Evolutionary conservation across 1,284 basidiomycete genomes (phyloP).

Genomic region (Kwoniella shivajii): DNA sequence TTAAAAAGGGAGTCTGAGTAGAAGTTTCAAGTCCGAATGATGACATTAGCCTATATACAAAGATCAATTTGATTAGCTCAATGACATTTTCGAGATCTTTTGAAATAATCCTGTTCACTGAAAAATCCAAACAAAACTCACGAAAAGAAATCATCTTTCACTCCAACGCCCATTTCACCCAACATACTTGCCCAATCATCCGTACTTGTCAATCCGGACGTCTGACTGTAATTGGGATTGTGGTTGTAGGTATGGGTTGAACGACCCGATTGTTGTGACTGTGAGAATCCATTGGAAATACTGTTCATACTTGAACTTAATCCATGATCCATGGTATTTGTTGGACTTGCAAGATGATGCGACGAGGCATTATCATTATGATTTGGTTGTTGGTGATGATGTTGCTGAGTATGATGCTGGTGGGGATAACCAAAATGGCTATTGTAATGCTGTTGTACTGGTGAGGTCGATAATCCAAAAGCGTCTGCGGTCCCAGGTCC

Average conservation of each 20-base stretch:
- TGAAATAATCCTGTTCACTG: no score
- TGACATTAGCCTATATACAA: constrained; percentile 16
- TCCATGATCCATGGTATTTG: not conserved
- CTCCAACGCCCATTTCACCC: constrained; percentile 22
- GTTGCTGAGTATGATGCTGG: no score
- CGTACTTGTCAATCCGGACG: not conserved
- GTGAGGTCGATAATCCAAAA: not conserved
- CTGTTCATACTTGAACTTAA: not conserved
- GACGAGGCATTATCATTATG: not conserved
- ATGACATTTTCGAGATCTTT: no score
- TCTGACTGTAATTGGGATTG: not conserved
- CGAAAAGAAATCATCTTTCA: constrained; percentile 36
- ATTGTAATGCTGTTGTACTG: not conserved
- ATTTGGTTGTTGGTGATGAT: not conserved
- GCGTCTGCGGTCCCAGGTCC: not conserved
- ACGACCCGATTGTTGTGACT: not conserved
- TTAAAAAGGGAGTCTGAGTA: constrained; percentile 11
- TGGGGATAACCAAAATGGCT: not conserved
- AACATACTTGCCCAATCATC: constrained; percentile 18
- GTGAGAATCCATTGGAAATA: not conserved
- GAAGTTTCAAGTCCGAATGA: constrained; percentile 25
- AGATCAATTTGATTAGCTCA: not conserved
- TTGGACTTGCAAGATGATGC: not conserved
- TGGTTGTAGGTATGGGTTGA: no score
- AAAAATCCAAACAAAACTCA: constrained; percentile 13